A percentile compares a stretch with the other conserved stretches of the same genome.
Conservation (phyloP, 2,329 filamentous ascomycete species). For the Gaeumannomyces sp. region DNA sequence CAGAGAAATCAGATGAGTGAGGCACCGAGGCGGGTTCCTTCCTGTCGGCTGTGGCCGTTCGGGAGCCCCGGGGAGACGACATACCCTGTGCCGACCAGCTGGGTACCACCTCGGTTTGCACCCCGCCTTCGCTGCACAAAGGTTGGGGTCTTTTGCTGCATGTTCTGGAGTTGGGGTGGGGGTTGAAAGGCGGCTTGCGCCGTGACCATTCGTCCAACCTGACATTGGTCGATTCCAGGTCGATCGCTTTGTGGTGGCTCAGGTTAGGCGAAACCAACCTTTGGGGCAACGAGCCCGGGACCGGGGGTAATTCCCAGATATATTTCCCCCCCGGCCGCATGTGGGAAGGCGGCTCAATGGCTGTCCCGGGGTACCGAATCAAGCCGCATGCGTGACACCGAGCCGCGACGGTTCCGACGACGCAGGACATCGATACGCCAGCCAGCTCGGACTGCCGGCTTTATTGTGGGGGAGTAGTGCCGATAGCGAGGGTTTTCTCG, state of each 20-base stretch:
- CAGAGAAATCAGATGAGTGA: neutral
- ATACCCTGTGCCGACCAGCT: neutral
- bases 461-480: neutral
- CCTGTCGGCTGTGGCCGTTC: neutral
- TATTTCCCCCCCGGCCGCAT: too few relatives aligned
- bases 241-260: too few relatives aligned
- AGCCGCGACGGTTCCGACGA: too few relatives aligned
- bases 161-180: too few relatives aligned
- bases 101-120: neutral
- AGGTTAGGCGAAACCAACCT: neutral
- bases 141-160: too few relatives aligned
- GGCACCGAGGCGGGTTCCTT: neutral
- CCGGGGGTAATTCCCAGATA: too few relatives aligned
- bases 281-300: neutral
- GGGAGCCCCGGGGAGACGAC: too few relatives aligned
- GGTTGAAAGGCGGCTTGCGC: neutral
- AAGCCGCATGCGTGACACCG: neutral
- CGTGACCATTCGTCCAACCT: neutral
- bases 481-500: neutral
- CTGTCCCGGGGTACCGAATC: neutral
- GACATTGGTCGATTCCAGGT: neutral
- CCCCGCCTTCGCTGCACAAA: too few relatives aligned
- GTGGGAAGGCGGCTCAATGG: neutral
- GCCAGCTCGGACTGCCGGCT: neutral
- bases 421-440: neutral